Conservation (phyloP, 73 alveolate genomes). For the Loxodes magnus region DNA sequence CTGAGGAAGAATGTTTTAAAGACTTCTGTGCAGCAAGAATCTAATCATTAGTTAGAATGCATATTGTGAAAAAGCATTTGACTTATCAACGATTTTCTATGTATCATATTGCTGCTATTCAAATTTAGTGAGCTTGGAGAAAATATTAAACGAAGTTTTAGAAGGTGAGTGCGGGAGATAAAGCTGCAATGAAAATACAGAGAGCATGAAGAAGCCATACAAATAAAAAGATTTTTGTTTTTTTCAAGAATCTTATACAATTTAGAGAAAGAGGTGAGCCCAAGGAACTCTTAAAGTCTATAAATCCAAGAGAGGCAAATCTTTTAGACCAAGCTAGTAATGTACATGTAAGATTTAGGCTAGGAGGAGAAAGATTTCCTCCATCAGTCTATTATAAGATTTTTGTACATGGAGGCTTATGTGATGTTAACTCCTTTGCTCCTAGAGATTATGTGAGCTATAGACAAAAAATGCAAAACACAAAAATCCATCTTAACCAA, state of each 20-base stretch:
- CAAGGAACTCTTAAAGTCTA: slow-evolving; percentile 51
- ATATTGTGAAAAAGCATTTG: slow-evolving; percentile 34
- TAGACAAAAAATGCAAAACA: slow-evolving; percentile 30
- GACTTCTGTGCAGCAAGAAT: slow-evolving; percentile 56
- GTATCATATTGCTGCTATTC: slow-evolving; percentile 60
- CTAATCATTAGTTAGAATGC: slow-evolving; percentile 40
- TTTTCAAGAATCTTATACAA: slow-evolving; percentile 68
- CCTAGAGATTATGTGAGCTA: slow-evolving; percentile 71
- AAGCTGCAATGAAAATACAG: slow-evolving; percentile 50
- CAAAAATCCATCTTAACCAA: slow-evolving; percentile 21
- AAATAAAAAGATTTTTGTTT: slow-evolving; percentile 61
- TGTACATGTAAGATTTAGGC: slow-evolving; percentile 73
- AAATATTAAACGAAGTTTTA: slow-evolving; percentile 17
- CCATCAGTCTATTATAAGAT: slow-evolving; percentile 80
- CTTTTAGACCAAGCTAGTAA: slow-evolving; percentile 66
- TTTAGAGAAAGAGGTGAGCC: slow-evolving; percentile 65
- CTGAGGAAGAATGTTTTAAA: slow-evolving; percentile 39
- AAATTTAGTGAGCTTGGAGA: slow-evolving; percentile 65
- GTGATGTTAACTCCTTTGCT: slow-evolving; percentile 76
- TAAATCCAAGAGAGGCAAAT: slow-evolving; percentile 67
- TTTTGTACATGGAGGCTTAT: slow-evolving; percentile 68
- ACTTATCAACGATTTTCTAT: slow-evolving; percentile 33
- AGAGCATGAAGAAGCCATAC: slow-evolving; percentile 73
- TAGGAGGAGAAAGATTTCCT: slow-evolving; percentile 78
- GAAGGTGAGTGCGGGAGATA: slow-evolving; percentile 12